Conservation (phyloP, 257 asterid genomes). For the Coffea canephora region DNA sequence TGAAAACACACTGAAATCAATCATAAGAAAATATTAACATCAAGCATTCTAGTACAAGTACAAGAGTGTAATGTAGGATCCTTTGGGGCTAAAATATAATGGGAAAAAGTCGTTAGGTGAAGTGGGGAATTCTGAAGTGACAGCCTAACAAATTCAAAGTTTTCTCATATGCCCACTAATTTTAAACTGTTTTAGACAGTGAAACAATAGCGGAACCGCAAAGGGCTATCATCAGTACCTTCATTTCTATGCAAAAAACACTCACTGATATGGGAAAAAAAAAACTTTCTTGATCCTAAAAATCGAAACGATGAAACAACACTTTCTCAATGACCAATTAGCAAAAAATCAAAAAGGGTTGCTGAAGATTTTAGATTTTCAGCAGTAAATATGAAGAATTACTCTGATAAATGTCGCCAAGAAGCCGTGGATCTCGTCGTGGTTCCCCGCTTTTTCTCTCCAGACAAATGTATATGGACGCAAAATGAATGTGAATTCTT, state of each 20-base stretch:
- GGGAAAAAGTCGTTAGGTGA: conserved; percentile 47
- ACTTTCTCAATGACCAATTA: background rate
- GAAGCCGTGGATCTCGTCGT: conserved; percentile 36
- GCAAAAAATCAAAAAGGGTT: conserved; percentile 3
- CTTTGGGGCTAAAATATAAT: conserved; percentile 26
- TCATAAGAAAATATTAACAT: background rate
- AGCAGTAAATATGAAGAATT: conserved; percentile 20
- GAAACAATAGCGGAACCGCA: conserved; percentile 11
- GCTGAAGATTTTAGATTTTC: conserved; percentile 24
- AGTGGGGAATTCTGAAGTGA: conserved; percentile 55
- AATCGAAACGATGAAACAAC: background rate
- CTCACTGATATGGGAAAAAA: background rate
- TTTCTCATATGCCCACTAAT: conserved; percentile 12
- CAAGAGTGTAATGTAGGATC: conserved; percentile 25
- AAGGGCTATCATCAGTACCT: conserved; percentile 12
- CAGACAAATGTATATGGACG: background rate
- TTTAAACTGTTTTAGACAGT: conserved; percentile 20
- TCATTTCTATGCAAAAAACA: conserved; percentile 13
- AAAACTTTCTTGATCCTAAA: background rate
- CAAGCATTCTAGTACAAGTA: background rate
- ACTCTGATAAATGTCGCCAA: conserved; percentile 22
- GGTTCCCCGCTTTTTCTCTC: conserved; percentile 1
- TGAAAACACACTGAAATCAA: background rate
- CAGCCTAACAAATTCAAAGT: conserved; percentile 53
- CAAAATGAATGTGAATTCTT: conserved; percentile 21